phyloP scores from a whole-genome alignment of 106 monocot species.

The Narthecium ossifragum region DNA sequence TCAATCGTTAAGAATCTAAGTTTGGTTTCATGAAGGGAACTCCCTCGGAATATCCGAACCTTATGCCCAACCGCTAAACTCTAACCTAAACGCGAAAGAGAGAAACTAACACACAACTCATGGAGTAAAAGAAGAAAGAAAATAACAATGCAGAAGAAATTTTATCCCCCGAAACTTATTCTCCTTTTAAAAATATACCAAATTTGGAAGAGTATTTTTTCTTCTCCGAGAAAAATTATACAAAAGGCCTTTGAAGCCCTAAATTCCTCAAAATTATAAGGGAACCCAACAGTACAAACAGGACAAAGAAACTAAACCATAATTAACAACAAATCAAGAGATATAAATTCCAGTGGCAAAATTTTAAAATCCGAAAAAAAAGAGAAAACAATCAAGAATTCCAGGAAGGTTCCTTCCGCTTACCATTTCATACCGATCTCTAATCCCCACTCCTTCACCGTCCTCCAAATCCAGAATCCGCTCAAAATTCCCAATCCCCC shows the following conservation, averaged over 20 bases:
- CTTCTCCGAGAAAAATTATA: too few relatives aligned
- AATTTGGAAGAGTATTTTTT: too few relatives aligned
- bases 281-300: not conserved
- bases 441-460: conserved; percentile 17
- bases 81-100: too few relatives aligned
- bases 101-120: too few relatives aligned
- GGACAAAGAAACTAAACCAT: not conserved
- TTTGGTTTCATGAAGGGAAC: too few relatives aligned
- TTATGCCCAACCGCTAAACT: too few relatives aligned
- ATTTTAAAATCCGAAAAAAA: not conserved
- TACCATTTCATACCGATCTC: conserved; percentile 55
- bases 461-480: conserved; percentile 1
- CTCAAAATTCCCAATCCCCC: not conserved
- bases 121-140: too few relatives aligned
- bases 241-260: not conserved
- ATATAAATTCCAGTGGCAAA: not conserved
- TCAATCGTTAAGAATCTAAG: too few relatives aligned
- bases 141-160: too few relatives aligned
- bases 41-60: too few relatives aligned
- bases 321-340: not conserved
- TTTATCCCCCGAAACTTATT: too few relatives aligned
- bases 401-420: not conserved
- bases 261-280: not conserved
- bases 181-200: too few relatives aligned
- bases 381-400: not conserved